These are phyloP conservation scores for Colletotrichum gigasporum DNA, from an alignment of 2,329 filamentous ascomycete genomes.

Conservation along the genomic window DNA sequence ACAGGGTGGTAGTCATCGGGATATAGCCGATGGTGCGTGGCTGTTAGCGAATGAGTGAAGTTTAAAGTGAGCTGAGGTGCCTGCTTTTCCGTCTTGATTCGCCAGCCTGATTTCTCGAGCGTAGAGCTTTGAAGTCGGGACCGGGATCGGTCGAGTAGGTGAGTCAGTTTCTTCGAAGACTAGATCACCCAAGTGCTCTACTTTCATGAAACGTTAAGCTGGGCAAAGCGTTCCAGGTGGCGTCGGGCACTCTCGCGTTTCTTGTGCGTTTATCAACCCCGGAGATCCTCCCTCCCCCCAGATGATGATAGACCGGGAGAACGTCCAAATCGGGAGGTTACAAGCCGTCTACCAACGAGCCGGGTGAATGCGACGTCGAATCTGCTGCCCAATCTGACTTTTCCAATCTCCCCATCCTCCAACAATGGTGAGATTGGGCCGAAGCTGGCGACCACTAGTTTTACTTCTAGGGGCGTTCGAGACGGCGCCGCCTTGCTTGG, in stretches of 20 bases:
- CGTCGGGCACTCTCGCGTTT: not conserved
- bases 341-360: not conserved
- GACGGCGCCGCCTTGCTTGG: not conserved
- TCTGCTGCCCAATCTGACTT: not conserved
- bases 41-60: not conserved
- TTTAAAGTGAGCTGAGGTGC: not conserved
- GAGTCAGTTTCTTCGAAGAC: not conserved
- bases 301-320: not conserved
- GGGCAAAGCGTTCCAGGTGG: not conserved
- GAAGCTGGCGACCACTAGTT: not conserved
- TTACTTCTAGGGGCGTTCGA: constrained; percentile 5
- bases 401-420: not conserved
- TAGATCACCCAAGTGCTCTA: not conserved
- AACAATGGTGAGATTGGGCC: not conserved
- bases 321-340: not conserved
- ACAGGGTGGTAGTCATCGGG: not conserved
- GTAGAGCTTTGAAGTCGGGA: not conserved
- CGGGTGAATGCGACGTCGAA: not conserved
- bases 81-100: not conserved
- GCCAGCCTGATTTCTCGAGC: not conserved
- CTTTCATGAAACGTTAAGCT: not conserved
- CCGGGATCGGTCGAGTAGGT: not conserved
- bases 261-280: not conserved
- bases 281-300: not conserved
- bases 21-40: not conserved